These are phyloP conservation scores for Fusarium sp. DNA, from an alignment of 2,329 filamentous ascomycete genomes.

Conservation along the genomic window DNA sequence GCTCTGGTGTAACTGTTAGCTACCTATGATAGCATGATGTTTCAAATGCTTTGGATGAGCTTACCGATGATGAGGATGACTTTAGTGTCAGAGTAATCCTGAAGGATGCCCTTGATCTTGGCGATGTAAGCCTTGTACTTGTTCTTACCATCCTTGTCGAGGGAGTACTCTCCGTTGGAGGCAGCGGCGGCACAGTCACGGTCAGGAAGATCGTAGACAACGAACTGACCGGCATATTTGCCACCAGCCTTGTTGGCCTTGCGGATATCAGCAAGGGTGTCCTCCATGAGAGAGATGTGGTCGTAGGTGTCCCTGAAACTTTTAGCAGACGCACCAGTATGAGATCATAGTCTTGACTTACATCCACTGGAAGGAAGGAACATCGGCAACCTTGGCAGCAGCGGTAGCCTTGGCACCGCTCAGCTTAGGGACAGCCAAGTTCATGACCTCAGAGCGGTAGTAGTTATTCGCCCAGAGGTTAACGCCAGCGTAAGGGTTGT, in stretches of 20 bases:
- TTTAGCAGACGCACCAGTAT: constrained; percentile 6
- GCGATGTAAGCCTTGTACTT: constrained; percentile 71
- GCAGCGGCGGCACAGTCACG: constrained; percentile 70
- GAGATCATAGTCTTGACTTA: constrained; percentile 45
- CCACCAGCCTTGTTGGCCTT: constrained; percentile 54
- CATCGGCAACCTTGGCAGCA: constrained; percentile 64
- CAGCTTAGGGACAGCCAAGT: constrained; percentile 72
- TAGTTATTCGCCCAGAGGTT: constrained; percentile 66
- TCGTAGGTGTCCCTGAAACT: constrained; percentile 60
- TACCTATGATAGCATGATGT: fast-evolving
- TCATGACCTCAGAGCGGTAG: constrained; percentile 68
- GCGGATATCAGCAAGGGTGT: constrained; percentile 61
- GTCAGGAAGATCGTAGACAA: constrained; percentile 70
- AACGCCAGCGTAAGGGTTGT: constrained; percentile 68
- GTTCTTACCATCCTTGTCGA: constrained; percentile 63
- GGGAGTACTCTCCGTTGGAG: constrained; percentile 68
- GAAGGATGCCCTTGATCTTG: constrained; percentile 58
- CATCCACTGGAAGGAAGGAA: constrained; percentile 67
- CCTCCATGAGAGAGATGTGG: constrained; percentile 62
- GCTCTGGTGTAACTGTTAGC: constrained; percentile 55
- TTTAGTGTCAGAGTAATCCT: constrained; percentile 60
- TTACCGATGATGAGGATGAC: constrained; percentile 61
- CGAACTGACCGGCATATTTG: constrained; percentile 63
- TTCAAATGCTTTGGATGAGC: neutral
- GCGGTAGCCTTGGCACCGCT: constrained; percentile 67